Evolutionary conservation across 305 asterid species (phyloP).

Genomic region (Fraxinus velutina): DNA sequence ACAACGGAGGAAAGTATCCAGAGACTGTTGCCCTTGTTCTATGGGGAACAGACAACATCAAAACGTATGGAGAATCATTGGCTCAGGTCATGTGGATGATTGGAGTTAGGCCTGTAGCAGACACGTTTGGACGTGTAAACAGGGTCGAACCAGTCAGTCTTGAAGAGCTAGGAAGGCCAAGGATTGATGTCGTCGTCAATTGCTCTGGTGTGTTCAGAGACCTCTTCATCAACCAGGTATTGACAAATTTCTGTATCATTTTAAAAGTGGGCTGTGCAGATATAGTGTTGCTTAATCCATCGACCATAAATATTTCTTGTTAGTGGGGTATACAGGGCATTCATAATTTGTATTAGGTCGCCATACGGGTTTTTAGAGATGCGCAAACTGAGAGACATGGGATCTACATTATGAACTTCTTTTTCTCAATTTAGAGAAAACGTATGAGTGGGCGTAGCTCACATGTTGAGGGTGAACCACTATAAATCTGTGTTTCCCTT

Average conservation of each 20-base stretch:
- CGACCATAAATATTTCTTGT: not conserved
- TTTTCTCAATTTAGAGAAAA: not conserved
- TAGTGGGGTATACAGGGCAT: not conserved
- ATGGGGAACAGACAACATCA: constrained; percentile 97
- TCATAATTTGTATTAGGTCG: not conserved
- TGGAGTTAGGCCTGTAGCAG: constrained; percentile 78
- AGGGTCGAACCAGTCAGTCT: constrained; percentile 74
- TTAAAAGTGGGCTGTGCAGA: not conserved
- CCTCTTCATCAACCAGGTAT: constrained; percentile 93
- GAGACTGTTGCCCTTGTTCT: constrained; percentile 94
- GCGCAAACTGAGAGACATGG: not conserved
- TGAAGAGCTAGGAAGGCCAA: constrained; percentile 97
- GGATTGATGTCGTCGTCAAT: constrained; percentile 85
- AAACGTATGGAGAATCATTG: constrained; percentile 94
- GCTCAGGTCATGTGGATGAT: constrained; percentile 97
- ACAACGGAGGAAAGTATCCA: constrained; percentile 88
- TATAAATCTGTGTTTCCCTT: not conserved
- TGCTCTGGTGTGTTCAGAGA: constrained; percentile 98
- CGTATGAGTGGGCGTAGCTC: not conserved
- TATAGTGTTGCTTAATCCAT: not conserved
- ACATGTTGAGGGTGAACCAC: not conserved
- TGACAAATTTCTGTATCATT: not conserved
- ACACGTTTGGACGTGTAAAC: constrained; percentile 80
- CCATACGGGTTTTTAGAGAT: not conserved
- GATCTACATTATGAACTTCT: not conserved